Base-by-base conservation (phyloP, 2,329 filamentous ascomycete genomes). In the Apiospora aurea region DNA sequence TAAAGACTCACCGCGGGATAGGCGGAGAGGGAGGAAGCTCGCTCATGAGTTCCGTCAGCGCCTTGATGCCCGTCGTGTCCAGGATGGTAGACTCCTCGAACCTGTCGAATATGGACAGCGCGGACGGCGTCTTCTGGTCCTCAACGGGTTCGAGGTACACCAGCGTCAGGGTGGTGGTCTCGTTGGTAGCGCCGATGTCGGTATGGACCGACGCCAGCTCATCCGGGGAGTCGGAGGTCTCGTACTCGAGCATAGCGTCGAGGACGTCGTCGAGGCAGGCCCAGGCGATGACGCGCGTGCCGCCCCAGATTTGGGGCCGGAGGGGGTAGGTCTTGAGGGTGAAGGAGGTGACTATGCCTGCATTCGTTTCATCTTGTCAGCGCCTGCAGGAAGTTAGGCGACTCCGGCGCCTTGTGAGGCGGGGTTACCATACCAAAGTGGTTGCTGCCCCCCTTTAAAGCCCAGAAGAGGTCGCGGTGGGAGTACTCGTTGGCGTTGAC, bases 361-460 rank as follows among this genome's bases (percentile, higher is more conserved):
- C 16, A 24, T 6, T 34, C 34, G 66, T 68, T 26, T 43, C 66
- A 70, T 29, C 44, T 24, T 69, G 69, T 68, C 70, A 41, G 14
- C 43, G 11, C 2, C 18, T 8, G 10, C 44, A 2, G 5, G 21
- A 49, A 18, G 21, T 7, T n/a, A n/a, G 18, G 18, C 18, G 2
- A 14, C 4, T 16, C 44, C 16, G 13, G 16, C 16, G 34, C 6
- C 3, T 34, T 3, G 34, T 34, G 34, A 3, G 16, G n/a, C 46
- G 18, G 46, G 16, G 18, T 6, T 7, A 8, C n/a, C 47, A 75
- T 67, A 44, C 73, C 70, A 34, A 75, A 75, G 21, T 44, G 41
- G 43, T 73, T 74, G n/a, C 74, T 70, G 7, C 72, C 71, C 2
- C 70, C 70, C 13, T 68, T 53, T 6, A 71, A 18, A 38, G 41